Percentiles rank a stretch among this genome's conserved stretches.
phyloP scores from a whole-genome alignment of 352 stramenopile genomes.

The Phytophthora nicotianae region DNA sequence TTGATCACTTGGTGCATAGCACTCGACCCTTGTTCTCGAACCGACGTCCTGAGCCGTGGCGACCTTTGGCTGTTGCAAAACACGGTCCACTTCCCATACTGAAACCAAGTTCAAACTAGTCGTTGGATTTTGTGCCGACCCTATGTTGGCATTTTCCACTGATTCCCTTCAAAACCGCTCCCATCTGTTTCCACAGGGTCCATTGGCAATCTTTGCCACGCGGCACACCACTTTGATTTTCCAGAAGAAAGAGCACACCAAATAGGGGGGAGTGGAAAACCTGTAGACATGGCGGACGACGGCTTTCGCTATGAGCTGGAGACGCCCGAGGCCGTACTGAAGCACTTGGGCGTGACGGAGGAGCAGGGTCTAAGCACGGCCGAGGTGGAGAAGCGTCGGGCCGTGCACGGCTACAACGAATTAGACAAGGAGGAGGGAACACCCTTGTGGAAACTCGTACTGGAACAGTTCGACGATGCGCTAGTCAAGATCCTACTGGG shows the following conservation, averaged over 20 bases:
- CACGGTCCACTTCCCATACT: neutral
- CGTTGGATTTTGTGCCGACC: neutral
- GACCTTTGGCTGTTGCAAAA: neutral
- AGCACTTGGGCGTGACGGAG: conserved; percentile 79
- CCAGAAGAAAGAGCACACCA: conserved; percentile 12
- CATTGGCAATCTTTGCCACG: conserved; percentile 30
- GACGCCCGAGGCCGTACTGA: conserved; percentile 74
- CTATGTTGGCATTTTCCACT: neutral
- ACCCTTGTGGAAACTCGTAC: conserved; percentile 93
- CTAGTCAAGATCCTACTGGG: conserved; percentile 98
- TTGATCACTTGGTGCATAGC: conserved; percentile 4
- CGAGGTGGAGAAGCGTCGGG: conserved; percentile 63
- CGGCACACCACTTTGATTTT: conserved; percentile 28
- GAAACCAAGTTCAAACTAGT: conserved; percentile 4
- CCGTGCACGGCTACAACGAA: conserved; percentile 83
- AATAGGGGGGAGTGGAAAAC: conserved; percentile 4
- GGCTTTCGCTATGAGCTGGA: conserved; percentile 62
- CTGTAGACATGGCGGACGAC: conserved; percentile 24
- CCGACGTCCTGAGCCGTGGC: conserved; percentile 3
- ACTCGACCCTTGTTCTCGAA: conserved; percentile 10
- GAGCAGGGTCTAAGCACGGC: conserved; percentile 52
- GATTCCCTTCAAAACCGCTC: conserved; percentile 11
- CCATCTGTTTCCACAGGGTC: conserved; percentile 11
- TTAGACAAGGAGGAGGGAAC: conserved; percentile 90
- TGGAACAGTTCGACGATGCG: conserved; percentile 99